Percentiles rank a stretch among this genome's conserved stretches.
phyloP scores from a whole-genome alignment of 1,284 basidiomycete species.

The Apiotrichum domesticum region DNA sequence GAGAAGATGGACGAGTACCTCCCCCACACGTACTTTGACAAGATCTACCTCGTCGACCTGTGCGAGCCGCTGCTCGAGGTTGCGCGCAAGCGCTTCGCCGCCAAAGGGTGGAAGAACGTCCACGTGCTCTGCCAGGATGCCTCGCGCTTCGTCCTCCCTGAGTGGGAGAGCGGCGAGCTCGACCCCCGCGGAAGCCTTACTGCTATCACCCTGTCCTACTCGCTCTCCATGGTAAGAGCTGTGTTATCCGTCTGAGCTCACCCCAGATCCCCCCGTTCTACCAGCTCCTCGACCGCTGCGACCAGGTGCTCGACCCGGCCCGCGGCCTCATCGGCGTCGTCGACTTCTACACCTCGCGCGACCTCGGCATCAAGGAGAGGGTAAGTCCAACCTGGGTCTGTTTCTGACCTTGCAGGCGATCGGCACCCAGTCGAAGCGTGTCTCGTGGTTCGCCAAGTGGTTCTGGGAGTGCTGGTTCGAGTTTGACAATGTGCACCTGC shows the following conservation, averaged over 20 bases:
- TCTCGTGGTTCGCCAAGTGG: constrained; percentile 67
- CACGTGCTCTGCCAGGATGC: constrained; percentile 71
- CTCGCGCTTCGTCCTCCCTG: constrained; percentile 60
- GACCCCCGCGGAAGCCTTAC: constrained; percentile 57
- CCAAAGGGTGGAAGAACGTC: constrained; percentile 68
- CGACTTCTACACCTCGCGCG: constrained; percentile 71
- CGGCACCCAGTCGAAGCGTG: constrained; percentile 63
- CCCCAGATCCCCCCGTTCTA: constrained; percentile 64
- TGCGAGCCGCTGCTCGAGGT: constrained; percentile 69
- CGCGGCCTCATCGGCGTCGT: constrained; percentile 65
- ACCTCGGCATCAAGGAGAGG: constrained; percentile 53
- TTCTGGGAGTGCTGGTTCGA: constrained; percentile 81
- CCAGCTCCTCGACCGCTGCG: constrained; percentile 63
- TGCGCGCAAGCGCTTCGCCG: constrained; percentile 62
- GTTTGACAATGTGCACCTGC: constrained; percentile 67
- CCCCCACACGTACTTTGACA: constrained; percentile 59
- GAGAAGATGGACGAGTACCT: constrained; percentile 70
- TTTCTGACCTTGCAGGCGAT: constrained; percentile 50
- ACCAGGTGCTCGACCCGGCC: constrained; percentile 61
- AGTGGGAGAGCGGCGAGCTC: constrained; percentile 52
- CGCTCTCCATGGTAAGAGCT: constrained; percentile 59
- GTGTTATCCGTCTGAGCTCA: not conserved
- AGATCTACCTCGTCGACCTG: constrained; percentile 68
- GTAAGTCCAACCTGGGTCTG: constrained; percentile 17
- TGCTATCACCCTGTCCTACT: constrained; percentile 65